These are phyloP conservation scores for Posidonia oceanica DNA, from an alignment of 116 monocot genomes.

Conservation along the genomic window DNA sequence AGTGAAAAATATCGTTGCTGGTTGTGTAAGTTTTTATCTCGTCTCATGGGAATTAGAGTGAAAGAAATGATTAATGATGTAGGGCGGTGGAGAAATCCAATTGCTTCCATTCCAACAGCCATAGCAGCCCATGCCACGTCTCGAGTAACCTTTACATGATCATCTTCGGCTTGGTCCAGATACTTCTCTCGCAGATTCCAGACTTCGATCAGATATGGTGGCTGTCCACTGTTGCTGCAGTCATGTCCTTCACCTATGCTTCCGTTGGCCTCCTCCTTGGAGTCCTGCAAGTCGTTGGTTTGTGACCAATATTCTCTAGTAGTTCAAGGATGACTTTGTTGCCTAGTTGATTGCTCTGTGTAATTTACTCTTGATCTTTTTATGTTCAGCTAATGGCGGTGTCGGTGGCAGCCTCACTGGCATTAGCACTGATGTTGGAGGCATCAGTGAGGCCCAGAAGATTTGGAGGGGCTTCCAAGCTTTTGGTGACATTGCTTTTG, in stretches of 20 bases:
- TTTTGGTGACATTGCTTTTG: slow-evolving; percentile 91
- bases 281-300: slow-evolving; percentile 52
- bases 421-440: slow-evolving; percentile 33
- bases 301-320: neutral
- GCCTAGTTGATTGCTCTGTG: neutral
- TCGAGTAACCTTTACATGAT: slow-evolving; percentile 85
- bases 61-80: neutral
- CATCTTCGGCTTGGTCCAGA: slow-evolving; percentile 57
- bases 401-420: slow-evolving; percentile 72
- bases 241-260: slow-evolving; percentile 99
- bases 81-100: slow-evolving; percentile 81
- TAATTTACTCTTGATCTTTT: neutral
- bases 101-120: slow-evolving; percentile 64
- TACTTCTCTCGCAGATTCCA: slow-evolving; percentile 87
- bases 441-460: slow-evolving; percentile 47
- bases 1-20: slow-evolving; percentile 3
- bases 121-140: slow-evolving; percentile 42
- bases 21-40: too few species aligned
- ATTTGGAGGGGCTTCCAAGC: slow-evolving; percentile 82
- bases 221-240: slow-evolving; percentile 88
- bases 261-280: slow-evolving; percentile 71
- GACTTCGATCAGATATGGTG: slow-evolving; percentile 87
- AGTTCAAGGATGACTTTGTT: neutral
- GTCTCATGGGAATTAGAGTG: too few species aligned
- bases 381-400: slow-evolving; percentile 32